These are phyloP conservation scores for Saccharata proteae DNA, from an alignment of 2,329 filamentous ascomycete genomes.

Conservation along the genomic window DNA sequence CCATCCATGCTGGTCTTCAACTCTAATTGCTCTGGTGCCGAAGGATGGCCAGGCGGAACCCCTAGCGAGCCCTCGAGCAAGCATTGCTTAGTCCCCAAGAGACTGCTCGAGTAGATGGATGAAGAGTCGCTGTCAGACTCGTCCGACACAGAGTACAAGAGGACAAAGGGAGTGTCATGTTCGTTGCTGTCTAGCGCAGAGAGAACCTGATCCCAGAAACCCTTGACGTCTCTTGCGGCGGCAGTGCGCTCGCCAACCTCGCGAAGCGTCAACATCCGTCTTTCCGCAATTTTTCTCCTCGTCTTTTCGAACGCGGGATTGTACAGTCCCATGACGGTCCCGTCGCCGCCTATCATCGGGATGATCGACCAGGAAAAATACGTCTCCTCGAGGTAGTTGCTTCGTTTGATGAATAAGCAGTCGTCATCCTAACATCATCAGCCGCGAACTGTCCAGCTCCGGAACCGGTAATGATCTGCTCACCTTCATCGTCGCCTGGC, in stretches of 20 bases:
- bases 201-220: constrained; percentile 62
- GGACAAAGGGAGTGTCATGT: constrained; percentile 61
- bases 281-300: constrained; percentile 62
- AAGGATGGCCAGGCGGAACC: constrained; percentile 50
- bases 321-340: constrained; percentile 62
- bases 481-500: constrained; percentile 66
- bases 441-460: not conserved
- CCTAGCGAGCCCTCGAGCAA: constrained; percentile 62
- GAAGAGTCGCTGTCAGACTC: constrained; percentile 60
- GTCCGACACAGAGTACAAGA: constrained; percentile 65
- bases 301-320: constrained; percentile 78
- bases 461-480: not conserved
- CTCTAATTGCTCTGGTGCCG: constrained; percentile 52
- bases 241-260: constrained; percentile 68
- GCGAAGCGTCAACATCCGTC: constrained; percentile 65
- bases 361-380: constrained; percentile 79
- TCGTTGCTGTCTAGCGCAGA: constrained; percentile 61
- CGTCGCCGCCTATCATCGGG: constrained; percentile 62
- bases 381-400: constrained; percentile 61
- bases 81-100: constrained; percentile 50
- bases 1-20: constrained; percentile 57
- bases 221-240: constrained; percentile 56
- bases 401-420: constrained; percentile 57
- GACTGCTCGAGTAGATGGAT: constrained; percentile 57
- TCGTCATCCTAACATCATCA: constrained; percentile 49